Evolutionary conservation across 192 early-diverging fungal species (phyloP).

Genomic region (Rhizophagus sp.): DNA sequence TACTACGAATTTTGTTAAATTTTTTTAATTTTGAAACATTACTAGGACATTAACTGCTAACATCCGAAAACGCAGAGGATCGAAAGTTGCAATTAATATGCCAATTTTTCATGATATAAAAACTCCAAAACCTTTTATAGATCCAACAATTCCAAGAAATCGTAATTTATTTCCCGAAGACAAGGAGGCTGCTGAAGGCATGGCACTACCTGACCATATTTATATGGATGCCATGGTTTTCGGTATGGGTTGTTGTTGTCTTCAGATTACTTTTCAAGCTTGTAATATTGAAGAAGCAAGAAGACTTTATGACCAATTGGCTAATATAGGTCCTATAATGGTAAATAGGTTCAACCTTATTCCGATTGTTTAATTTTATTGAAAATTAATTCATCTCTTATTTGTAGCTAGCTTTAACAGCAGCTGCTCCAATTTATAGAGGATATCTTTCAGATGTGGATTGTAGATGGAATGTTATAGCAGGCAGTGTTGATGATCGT

Average conservation of each 20-base stretch:
- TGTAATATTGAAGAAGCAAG: constrained; percentile 91
- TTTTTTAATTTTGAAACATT: background rate
- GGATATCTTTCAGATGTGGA: constrained; percentile 96
- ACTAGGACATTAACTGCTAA: constrained; percentile 84
- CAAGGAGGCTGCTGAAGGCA: constrained; percentile 71
- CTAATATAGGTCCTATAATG: constrained; percentile 90
- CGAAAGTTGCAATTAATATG: constrained; percentile 95
- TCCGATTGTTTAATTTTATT: background rate
- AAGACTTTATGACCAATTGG: constrained; percentile 92
- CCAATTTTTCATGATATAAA: constrained; percentile 91
- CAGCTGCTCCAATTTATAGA: constrained; percentile 89
- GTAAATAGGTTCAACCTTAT: constrained; percentile 36
- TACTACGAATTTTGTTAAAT: background rate
- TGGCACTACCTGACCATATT: constrained; percentile 88
- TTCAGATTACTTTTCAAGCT: constrained; percentile 98
- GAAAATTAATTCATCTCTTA: background rate
- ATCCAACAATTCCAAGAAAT: constrained; percentile 67
- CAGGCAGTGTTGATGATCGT: constrained; percentile 90
- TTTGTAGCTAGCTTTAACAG: constrained; percentile 80
- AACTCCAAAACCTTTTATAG: constrained; percentile 87
- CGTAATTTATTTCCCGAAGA: constrained; percentile 66
- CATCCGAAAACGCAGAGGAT: constrained; percentile 88
- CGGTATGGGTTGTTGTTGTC: constrained; percentile 97
- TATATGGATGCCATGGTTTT: constrained; percentile 99
- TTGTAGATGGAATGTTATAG: constrained; percentile 97